These are phyloP conservation scores for Cyclotella sp. DNA, from an alignment of 108 stramenopile species.

Conservation along the genomic window DNA sequence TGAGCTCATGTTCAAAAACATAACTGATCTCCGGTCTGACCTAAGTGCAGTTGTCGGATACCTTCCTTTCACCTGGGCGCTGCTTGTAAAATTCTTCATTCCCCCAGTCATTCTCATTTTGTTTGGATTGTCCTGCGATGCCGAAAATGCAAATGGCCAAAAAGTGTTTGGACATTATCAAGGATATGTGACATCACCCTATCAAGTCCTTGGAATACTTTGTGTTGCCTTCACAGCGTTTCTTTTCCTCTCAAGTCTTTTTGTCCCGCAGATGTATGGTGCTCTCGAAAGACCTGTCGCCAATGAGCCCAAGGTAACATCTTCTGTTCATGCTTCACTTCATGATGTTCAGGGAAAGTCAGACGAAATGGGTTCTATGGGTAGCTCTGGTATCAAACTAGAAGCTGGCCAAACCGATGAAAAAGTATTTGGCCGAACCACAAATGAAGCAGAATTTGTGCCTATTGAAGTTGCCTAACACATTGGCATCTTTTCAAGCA, in stretches of 20 bases:
- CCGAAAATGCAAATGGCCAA: slow-evolving; percentile 38
- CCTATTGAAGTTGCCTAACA: no score
- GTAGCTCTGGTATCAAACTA: no score
- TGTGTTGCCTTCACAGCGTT: slow-evolving; percentile 46
- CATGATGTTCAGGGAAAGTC: no score
- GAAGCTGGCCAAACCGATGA: no score
- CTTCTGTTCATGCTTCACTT: slow-evolving; percentile 3
- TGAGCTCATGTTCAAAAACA: slow-evolving; percentile 53
- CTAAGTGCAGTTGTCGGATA: slow-evolving; percentile 50
- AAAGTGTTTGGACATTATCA: slow-evolving; percentile 48
- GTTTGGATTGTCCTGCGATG: slow-evolving; percentile 38
- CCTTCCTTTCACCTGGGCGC: slow-evolving; percentile 60
- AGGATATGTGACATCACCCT: slow-evolving; percentile 51
- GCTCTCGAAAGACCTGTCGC: slow-evolving; percentile 6
- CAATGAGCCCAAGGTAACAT: not conserved
- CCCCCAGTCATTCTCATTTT: slow-evolving; percentile 64
- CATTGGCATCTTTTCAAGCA: no score
- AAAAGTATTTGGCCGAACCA: no score
- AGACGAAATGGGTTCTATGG: no score
- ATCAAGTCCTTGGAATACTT: slow-evolving; percentile 63
- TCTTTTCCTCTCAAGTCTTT: slow-evolving; percentile 47
- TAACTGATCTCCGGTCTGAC: slow-evolving; percentile 50
- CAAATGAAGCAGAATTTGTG: no score
- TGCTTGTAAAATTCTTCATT: slow-evolving; percentile 61
- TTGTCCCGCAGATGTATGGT: slow-evolving; percentile 43